These are phyloP conservation scores for Barnettozyma siamensis DNA, from an alignment of 805 yeast genomes.

Conservation along the genomic window DNA sequence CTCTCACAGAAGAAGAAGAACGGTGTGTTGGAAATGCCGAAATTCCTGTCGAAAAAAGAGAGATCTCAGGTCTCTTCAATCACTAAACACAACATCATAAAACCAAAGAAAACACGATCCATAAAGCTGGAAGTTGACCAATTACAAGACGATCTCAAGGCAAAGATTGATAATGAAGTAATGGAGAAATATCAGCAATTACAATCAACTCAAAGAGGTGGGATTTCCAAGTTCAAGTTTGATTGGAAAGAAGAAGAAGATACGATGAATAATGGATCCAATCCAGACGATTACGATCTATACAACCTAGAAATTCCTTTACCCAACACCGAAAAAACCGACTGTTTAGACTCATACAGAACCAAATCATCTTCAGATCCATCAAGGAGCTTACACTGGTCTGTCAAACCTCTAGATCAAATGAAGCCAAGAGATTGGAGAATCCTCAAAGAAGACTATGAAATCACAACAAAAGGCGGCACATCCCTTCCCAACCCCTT, in stretches of 20 bases:
- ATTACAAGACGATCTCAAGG: not conserved
- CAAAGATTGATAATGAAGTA: constrained; percentile 1
- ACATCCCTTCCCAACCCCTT: constrained; percentile 46
- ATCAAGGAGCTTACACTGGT: constrained; percentile 47
- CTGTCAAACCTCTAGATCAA: constrained; percentile 49
- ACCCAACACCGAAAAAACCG: not conserved
- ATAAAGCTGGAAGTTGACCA: not conserved
- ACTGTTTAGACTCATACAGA: not conserved
- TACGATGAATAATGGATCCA: constrained; percentile 46
- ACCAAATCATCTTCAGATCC: constrained; percentile 19
- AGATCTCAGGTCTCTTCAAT: constrained; percentile 26
- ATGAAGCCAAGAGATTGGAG: constrained; percentile 92
- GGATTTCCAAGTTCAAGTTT: constrained; percentile 46
- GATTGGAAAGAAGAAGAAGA: constrained; percentile 70
- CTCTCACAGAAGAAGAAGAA: constrained; percentile 23
- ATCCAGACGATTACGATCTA: constrained; percentile 28
- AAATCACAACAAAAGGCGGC: constrained; percentile 52
- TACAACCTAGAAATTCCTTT: not conserved
- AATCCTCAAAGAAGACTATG: constrained; percentile 71
- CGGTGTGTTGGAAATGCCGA: constrained; percentile 26
- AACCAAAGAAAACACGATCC: too few species aligned
- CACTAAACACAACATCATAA: not conserved
- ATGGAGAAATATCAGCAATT: constrained; percentile 2
- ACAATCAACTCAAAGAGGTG: not conserved
- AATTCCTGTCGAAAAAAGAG: constrained; percentile 42